phyloP scores from a whole-genome alignment of 2,329 filamentous ascomycete genomes.

The Ophiostoma tasmaniense region DNA sequence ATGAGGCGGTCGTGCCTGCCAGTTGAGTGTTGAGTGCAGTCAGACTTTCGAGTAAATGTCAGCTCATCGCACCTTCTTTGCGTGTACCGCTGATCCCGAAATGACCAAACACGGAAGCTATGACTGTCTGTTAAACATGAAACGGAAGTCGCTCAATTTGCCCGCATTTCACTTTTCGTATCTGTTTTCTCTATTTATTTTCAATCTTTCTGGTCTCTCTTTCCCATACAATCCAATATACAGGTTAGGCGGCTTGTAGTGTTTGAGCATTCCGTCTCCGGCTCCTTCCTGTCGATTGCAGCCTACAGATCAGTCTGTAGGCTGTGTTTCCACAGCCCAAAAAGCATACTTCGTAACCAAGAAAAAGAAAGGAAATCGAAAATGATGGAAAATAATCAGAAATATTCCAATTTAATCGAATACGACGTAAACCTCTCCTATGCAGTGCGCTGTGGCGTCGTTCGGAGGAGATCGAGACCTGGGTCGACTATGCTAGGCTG shows the following conservation, averaged over 20 bases:
- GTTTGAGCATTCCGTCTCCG: not conserved
- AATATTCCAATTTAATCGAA: not conserved
- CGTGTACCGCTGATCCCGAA: not conserved
- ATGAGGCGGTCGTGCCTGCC: not conserved
- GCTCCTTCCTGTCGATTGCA: not conserved
- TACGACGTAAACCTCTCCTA: not conserved
- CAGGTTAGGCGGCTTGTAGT: not conserved
- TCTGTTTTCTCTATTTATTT: not conserved
- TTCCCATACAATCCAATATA: too few species aligned
- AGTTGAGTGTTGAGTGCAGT: too few species aligned
- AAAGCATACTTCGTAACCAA: not conserved
- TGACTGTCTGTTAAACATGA: not conserved
- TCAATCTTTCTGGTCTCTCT: not conserved
- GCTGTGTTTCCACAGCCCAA: not conserved
- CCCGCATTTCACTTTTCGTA: too few species aligned
- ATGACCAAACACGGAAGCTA: not conserved
- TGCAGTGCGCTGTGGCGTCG: not conserved
- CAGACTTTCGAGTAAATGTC: too few species aligned
- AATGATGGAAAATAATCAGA: not conserved
- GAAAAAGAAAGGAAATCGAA: not conserved
- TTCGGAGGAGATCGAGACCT: not conserved
- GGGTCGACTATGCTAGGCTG: not conserved
- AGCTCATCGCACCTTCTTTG: not conserved
- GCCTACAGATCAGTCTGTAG: not conserved
- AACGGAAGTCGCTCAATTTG: not conserved